A percentile compares a stretch with the other conserved stretches of the same genome.
Conservation (phyloP, 2,329 filamentous ascomycete genomes). For the Delphinella strobiligena region DNA sequence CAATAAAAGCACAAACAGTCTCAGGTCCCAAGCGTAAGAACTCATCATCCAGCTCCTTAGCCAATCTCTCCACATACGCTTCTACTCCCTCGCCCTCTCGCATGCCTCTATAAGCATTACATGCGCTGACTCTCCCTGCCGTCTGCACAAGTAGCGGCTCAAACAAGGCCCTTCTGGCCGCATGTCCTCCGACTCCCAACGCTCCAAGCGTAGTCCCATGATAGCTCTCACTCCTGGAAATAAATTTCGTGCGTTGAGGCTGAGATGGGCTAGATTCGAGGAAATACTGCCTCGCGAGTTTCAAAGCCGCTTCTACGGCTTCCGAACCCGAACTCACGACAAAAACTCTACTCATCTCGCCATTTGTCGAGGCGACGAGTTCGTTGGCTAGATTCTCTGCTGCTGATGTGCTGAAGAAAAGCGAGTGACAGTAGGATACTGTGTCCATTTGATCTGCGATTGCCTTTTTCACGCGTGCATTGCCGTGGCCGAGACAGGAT, state of each 20-base stretch:
- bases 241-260: constrained; percentile 46
- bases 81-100: constrained; percentile 39
- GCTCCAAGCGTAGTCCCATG: constrained; percentile 61
- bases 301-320: constrained; percentile 56
- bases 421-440: constrained; percentile 47
- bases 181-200: constrained; percentile 52
- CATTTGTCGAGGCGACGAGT: constrained; percentile 39
- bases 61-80: constrained; percentile 49
- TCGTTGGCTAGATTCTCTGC: constrained; percentile 41
- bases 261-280: constrained; percentile 43
- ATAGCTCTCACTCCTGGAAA: constrained; percentile 53
- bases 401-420: constrained; percentile 44
- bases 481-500: constrained; percentile 56
- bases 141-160: constrained; percentile 45
- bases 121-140: constrained; percentile 52
- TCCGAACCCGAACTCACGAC: constrained; percentile 51
- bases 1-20: constrained; percentile 59
- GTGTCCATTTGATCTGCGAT: constrained; percentile 47
- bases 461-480: constrained; percentile 47
- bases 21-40: constrained; percentile 52
- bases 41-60: constrained; percentile 53
- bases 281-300: constrained; percentile 55
- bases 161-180: constrained; percentile 48
- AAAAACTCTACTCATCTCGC: constrained; percentile 42
- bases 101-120: constrained; percentile 52